A percentile compares a stretch with the other conserved stretches of the same genome.
Conservation (phyloP, 2,329 filamentous ascomycete genomes). For the Xylaria sp. region DNA sequence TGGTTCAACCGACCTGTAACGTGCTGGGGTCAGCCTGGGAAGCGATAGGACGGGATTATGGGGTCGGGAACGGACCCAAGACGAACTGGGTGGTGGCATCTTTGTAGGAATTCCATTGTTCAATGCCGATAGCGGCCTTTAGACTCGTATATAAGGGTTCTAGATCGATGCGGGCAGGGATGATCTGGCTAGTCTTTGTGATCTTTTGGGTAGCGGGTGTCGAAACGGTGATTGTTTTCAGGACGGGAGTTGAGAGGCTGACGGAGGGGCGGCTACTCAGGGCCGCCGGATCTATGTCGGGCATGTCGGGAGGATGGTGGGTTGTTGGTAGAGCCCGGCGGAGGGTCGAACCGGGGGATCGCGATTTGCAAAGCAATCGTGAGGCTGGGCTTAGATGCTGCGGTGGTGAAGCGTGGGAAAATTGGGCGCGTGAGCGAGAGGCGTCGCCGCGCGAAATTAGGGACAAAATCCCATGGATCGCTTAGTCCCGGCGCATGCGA, state of each 20-base stretch:
- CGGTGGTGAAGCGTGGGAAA: not conserved
- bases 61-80: slow-evolving; percentile 61
- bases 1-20: slow-evolving; percentile 70
- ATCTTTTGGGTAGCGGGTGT: slow-evolving; percentile 62
- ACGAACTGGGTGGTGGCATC: slow-evolving; percentile 71
- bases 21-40: slow-evolving; percentile 46
- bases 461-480: slow-evolving; percentile 46
- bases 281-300: slow-evolving; percentile 77
- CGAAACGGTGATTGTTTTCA: slow-evolving; percentile 69
- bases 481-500: slow-evolving; percentile 44
- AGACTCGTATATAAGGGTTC: slow-evolving; percentile 72
- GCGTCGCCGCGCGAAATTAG: slow-evolving; percentile 46
- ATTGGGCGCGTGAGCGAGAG: slow-evolving; percentile 28
- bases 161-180: slow-evolving; percentile 74
- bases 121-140: slow-evolving; percentile 67
- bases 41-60: slow-evolving; percentile 4
- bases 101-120: slow-evolving; percentile 74
- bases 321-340: slow-evolving; percentile 39
- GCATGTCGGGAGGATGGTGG: slow-evolving; percentile 59
- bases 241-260: slow-evolving; percentile 68
- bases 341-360: slow-evolving; percentile 44
- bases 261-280: slow-evolving; percentile 68
- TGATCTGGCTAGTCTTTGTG: slow-evolving; percentile 70
- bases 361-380: slow-evolving; percentile 39
- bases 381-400: slow-evolving; percentile 34